A percentile compares a stretch with the other conserved stretches of the same genome.
Evolutionary conservation across 1,139 yeast species (phyloP).

Genomic region (Geotrichum australiense): DNA sequence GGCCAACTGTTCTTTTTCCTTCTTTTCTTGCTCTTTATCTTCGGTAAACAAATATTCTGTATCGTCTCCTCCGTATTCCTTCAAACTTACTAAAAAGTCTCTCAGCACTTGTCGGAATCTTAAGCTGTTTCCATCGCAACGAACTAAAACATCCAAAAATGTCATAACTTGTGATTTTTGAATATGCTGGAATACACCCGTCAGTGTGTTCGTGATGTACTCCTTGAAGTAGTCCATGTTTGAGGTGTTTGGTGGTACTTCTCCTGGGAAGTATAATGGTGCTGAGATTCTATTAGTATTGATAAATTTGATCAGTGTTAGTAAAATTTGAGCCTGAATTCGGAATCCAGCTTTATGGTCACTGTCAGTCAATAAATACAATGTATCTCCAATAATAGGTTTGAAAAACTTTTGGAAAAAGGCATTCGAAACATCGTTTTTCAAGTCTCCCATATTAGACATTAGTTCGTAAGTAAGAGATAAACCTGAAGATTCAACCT

Average conservation of each 20-base stretch:
- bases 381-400: conserved; percentile 84
- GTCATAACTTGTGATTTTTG: conserved; percentile 74
- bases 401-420: conserved; percentile 86
- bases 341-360: conserved; percentile 97
- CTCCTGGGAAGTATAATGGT: conserved; percentile 63
- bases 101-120: conserved; percentile 82
- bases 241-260: conserved; percentile 74
- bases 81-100: conserved; percentile 94
- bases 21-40: conserved; percentile 73
- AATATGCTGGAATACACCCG: conserved; percentile 85
- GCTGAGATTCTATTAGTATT: conserved; percentile 65
- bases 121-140: conserved; percentile 63
- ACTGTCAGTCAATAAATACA: conserved; percentile 89
- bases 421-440: conserved; percentile 72
- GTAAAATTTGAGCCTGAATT: conserved; percentile 76
- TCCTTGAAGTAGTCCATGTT: conserved; percentile 75
- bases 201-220: conserved; percentile 73
- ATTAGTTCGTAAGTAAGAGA: conserved; percentile 74
- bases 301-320: conserved; percentile 77
- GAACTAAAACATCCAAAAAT: conserved; percentile 66
- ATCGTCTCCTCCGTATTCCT: conserved; percentile 88
- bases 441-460: conserved; percentile 72
- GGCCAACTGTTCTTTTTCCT: conserved; percentile 61
- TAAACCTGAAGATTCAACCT: conserved; percentile 87
- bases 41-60: conserved; percentile 75